These are phyloP conservation scores for Brassica nigra DNA, from an alignment of 345 rosid species.

Conservation along the genomic window DNA sequence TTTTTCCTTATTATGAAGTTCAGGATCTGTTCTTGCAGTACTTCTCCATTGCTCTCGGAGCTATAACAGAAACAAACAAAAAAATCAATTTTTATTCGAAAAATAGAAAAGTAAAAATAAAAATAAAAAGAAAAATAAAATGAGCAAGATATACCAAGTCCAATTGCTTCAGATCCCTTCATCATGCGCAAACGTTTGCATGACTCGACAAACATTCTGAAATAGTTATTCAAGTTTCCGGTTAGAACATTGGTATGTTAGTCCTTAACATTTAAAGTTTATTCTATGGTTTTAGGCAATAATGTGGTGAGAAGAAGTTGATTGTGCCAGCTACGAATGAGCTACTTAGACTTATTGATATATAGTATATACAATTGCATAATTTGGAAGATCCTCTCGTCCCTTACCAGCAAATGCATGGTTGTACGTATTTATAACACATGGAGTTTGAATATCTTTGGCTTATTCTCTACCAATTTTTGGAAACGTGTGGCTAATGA, in stretches of 20 bases:
- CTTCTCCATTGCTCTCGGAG: constrained; percentile 47
- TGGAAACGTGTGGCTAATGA: constrained; percentile 21
- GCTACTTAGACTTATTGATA: constrained; percentile 12
- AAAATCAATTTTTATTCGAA: background rate
- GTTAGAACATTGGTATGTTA: constrained; percentile 22
- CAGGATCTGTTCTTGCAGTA: constrained; percentile 42
- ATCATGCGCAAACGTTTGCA: constrained; percentile 96
- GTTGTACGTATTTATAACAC: constrained; percentile 39
- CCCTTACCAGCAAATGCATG: constrained; percentile 43
- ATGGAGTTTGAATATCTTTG: constrained; percentile 27
- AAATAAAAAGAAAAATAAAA: background rate
- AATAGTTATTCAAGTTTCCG: constrained; percentile 26
- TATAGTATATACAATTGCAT: constrained; percentile 15
- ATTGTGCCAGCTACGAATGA: constrained; percentile 39
- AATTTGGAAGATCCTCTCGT: constrained; percentile 29
- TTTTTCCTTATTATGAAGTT: background rate
- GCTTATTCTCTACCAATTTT: constrained; percentile 33
- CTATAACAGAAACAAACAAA: constrained; percentile 26
- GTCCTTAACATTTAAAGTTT: constrained; percentile 21
- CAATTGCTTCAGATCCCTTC: constrained; percentile 97
- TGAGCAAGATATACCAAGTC: constrained; percentile 59
- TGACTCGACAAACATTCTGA: constrained; percentile 93
- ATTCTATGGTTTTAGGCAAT: constrained; percentile 28
- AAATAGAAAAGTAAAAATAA: background rate
- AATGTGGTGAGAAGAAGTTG: constrained; percentile 27